Percentiles rank a stretch among this genome's conserved stretches.
Conservation (phyloP, 192 early-diverging fungal genomes). For the Backusella westeae region DNA sequence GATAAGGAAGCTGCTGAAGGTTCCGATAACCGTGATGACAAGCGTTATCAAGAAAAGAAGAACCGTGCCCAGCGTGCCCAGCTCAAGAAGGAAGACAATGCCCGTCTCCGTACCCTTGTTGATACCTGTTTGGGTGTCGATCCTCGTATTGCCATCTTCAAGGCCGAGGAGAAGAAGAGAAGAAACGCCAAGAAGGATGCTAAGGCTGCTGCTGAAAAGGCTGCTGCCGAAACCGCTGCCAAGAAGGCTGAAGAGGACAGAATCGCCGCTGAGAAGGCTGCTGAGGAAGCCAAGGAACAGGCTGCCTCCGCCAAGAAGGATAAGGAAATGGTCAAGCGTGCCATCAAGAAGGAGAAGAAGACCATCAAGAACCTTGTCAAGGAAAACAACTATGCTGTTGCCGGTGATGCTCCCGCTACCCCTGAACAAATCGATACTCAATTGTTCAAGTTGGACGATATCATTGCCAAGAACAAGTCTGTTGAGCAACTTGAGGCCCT, state of each 20-base stretch:
- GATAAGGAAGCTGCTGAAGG: conserved; percentile 96
- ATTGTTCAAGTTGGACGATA: conserved; percentile 75
- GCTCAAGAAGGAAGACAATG: conserved; percentile 97
- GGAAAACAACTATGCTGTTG: conserved; percentile 77
- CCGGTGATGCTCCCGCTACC: conserved; percentile 48
- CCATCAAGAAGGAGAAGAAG: conserved; percentile 90
- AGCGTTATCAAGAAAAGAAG: conserved; percentile 92
- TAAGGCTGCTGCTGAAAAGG: conserved; percentile 71
- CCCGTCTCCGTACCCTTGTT: conserved; percentile 80
- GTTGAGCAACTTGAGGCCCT: conserved; percentile 52
- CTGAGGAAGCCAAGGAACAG: conserved; percentile 59
- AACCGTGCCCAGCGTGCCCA: conserved; percentile 90
- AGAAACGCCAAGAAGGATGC: conserved; percentile 91
- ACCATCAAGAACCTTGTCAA: conserved; percentile 75
- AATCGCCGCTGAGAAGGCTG: conserved; percentile 47
- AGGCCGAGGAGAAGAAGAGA: conserved; percentile 85
- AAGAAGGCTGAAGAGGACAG: conserved; percentile 49
- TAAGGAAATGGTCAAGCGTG: conserved; percentile 85
- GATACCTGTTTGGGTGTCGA: conserved; percentile 75
- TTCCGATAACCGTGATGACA: conserved; percentile 93
- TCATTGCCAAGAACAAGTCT: conserved; percentile 66
- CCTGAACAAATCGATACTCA: conserved; percentile 64
- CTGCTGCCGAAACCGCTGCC: conserved; percentile 52
- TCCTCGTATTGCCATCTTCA: conserved; percentile 88
- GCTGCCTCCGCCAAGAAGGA: conserved; percentile 76